Base-by-base conservation (phyloP, 768 basidiomycete genomes). In the Termitomyces sp. region DNA sequence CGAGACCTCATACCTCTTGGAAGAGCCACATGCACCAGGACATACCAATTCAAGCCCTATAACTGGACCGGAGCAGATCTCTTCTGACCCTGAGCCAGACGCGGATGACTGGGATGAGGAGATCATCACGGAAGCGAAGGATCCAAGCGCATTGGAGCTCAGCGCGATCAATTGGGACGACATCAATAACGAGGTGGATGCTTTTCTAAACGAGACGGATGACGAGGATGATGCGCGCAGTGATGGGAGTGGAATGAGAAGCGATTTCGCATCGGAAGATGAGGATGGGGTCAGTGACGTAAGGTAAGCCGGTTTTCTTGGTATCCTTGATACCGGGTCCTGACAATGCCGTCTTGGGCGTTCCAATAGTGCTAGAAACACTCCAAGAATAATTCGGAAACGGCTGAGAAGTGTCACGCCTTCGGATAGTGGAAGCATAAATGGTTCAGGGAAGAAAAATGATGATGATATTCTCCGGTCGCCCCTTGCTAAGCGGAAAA, bases 181-280 rank as follows among this genome's bases (percentile, higher is more conserved):
- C 63, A 87, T 92, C 63, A 90, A 91, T 66, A 83, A 88, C 58
- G 94, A 95, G 66, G 87, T 94, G 36, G 91, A 93, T 60, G 92
- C 87, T 44, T 87, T 90, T 39, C 84, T 94, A 83, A 87, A 85
- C 60, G 88, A 90, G 75, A 86, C 85, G 61, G 85, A 88, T 59
- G 86, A 87, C 54, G 83, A 83, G 31, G 81, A 81, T 10, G 77
- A 75, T 36, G 72, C 63, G 16, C 73, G 70, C 10, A 72, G 74
- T 31, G 75, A 67, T 61, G 71, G 65, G 66, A 81, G 76, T 67
- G 76, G 72, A 56, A 75, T 75, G 68, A 75, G 66, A 68, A 83
- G 73, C 54, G 70, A 62, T 56, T 70, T 74, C 62, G 73, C 64
- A 64, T 70, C 78, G 46, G 85, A 86, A 55, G 82, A 84, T 55